phyloP scores from a whole-genome alignment of 2,329 filamentous ascomycete species.

The Colletotrichum viniferum region DNA sequence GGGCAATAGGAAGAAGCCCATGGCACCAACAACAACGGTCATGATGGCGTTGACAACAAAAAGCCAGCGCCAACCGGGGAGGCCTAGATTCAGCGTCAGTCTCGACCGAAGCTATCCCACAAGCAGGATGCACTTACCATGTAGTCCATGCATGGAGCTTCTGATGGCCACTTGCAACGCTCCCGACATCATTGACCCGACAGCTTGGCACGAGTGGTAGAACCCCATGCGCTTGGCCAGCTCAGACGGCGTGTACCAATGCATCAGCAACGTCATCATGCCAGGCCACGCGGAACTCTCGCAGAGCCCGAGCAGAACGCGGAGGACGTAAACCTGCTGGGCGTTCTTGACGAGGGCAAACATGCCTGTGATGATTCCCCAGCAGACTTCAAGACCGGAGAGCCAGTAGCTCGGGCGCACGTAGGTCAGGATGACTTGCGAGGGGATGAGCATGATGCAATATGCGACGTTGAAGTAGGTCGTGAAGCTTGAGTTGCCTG shows the following conservation, averaged over 20 bases:
- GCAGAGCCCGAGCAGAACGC: constrained; percentile 47
- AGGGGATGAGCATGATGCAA: constrained; percentile 30
- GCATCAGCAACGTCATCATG: constrained; percentile 41
- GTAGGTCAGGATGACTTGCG: constrained; percentile 30
- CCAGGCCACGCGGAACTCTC: constrained; percentile 36
- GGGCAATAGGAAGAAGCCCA: constrained; percentile 20
- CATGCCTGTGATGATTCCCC: constrained; percentile 23
- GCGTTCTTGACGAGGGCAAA: constrained; percentile 22
- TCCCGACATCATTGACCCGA: constrained; percentile 60
- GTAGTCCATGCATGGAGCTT: constrained; percentile 16
- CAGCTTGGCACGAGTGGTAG: constrained; percentile 53
- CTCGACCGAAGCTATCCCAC: constrained; percentile 18
- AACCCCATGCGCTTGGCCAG: constrained; percentile 57
- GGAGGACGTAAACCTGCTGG: constrained; percentile 43
- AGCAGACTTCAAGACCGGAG: constrained; percentile 29
- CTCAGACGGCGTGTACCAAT: constrained; percentile 41
- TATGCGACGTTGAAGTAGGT: constrained; percentile 28
- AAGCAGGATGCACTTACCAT: not conserved
- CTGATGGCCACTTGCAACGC: constrained; percentile 57
- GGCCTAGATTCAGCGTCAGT: constrained; percentile 38
- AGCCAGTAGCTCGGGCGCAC: constrained; percentile 32
- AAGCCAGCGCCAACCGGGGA: constrained; percentile 46
- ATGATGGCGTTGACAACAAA: constrained; percentile 42
- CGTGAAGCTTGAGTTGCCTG: constrained; percentile 2
- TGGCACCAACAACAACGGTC: constrained; percentile 24